Conservation (phyloP, 164 flowering plant genomes). For the Brasenia schreberi region DNA sequence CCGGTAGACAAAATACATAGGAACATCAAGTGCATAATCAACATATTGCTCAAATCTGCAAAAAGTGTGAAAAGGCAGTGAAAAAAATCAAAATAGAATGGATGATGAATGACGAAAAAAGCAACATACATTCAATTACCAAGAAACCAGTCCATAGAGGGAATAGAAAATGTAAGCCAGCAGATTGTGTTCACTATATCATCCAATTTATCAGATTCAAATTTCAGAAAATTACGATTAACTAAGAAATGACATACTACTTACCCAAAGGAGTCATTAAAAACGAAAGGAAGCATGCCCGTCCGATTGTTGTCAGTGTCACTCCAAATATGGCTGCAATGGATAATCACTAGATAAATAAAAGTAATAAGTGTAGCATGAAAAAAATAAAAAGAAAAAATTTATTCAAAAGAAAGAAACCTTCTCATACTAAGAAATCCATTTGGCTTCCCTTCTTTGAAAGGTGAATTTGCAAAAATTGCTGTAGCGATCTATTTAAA, state of each 20-base stretch:
- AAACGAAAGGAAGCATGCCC: conserved; percentile 99
- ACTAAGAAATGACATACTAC: conserved; percentile 4
- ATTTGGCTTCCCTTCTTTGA: conserved; percentile 95
- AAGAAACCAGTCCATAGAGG: too few relatives aligned
- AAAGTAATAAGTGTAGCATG: background rate
- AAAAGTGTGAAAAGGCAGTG: background rate
- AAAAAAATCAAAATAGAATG: too few relatives aligned
- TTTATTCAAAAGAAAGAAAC: conserved; percentile 17
- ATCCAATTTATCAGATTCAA: too few relatives aligned
- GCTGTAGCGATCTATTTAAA: conserved; percentile 86
- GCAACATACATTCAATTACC: too few relatives aligned
- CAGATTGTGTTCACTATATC: too few relatives aligned
- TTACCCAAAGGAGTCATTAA: conserved; percentile 94
- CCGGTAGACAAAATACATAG: conserved; percentile 94
- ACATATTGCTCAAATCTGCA: conserved; percentile 96
- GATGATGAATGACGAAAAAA: too few relatives aligned
- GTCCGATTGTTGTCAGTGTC: conserved; percentile 86
- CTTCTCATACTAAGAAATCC: conserved; percentile 98
- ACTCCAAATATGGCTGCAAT: conserved; percentile 84
- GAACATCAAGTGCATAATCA: conserved; percentile 97
- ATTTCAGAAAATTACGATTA: too few relatives aligned
- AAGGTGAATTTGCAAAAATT: conserved; percentile 96
- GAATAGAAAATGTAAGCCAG: too few relatives aligned
- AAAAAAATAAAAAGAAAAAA: background rate
- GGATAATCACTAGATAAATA: background rate